Evolutionary conservation across 2,329 filamentous ascomycete genomes (phyloP).

Genomic region (Exophiala sideris): DNA sequence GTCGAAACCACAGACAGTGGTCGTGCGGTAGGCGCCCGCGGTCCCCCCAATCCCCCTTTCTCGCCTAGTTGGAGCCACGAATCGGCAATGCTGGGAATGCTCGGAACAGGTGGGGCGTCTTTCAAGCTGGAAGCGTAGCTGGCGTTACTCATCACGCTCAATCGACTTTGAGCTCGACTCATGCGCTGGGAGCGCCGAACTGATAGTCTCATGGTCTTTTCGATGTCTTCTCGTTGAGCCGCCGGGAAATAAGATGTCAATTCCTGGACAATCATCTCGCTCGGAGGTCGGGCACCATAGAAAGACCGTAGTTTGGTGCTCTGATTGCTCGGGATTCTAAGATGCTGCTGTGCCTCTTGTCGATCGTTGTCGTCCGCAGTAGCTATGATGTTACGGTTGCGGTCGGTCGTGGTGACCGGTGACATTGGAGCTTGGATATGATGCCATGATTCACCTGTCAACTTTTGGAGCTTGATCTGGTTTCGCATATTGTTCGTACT

Average conservation of each 20-base stretch:
- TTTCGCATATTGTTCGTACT: constrained; percentile 67
- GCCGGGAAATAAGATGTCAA: constrained; percentile 96
- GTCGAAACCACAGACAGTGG: constrained; percentile 56
- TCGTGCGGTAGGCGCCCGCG: constrained; percentile 45
- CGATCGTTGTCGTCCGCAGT: constrained; percentile 49
- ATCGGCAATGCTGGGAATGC: constrained; percentile 68
- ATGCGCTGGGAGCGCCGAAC: constrained; percentile 85
- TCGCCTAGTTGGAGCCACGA: constrained; percentile 72
- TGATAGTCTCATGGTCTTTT: constrained; percentile 89
- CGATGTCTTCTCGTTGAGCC: constrained; percentile 89
- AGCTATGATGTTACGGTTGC: constrained; percentile 34
- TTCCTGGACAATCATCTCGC: constrained; percentile 95
- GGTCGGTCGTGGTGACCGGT: constrained; percentile 51
- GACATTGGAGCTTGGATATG: constrained; percentile 84
- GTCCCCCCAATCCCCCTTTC: constrained; percentile 34
- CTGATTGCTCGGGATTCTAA: constrained; percentile 25
- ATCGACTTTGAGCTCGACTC: constrained; percentile 85
- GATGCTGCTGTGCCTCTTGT: constrained; percentile 30
- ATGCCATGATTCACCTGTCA: constrained; percentile 83
- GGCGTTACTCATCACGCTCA: constrained; percentile 90
- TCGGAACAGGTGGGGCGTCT: constrained; percentile 91
- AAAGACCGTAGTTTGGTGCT: constrained; percentile 57
- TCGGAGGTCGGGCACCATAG: constrained; percentile 87
- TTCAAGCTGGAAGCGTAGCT: constrained; percentile 89
- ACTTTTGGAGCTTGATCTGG: constrained; percentile 81